Conservation (phyloP, 2,329 filamentous ascomycete genomes). For the Aureobasidium sp. region DNA sequence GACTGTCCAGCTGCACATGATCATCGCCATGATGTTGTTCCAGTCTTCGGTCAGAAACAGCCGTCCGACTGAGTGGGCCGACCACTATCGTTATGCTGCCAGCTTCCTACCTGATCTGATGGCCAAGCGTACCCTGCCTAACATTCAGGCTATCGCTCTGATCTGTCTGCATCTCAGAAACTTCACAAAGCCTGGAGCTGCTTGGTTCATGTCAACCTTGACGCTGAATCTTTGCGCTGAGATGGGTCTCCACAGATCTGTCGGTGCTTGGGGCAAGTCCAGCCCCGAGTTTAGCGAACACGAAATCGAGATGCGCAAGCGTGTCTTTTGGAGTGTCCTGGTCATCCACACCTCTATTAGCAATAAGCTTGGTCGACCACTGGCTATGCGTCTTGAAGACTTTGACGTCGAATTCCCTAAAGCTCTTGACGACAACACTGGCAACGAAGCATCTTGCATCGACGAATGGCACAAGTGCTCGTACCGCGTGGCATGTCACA, state of each 20-base stretch:
- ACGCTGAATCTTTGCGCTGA: constrained; percentile 64
- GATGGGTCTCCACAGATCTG: constrained; percentile 64
- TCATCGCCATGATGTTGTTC: constrained; percentile 69
- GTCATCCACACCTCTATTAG: constrained; percentile 58
- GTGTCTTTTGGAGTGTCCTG: constrained; percentile 67
- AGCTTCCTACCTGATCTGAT: constrained; percentile 59
- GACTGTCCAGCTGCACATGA: constrained; percentile 64
- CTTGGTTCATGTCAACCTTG: constrained; percentile 57
- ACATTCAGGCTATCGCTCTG: constrained; percentile 65
- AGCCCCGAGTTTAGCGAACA: constrained; percentile 45
- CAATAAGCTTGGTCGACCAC: constrained; percentile 67
- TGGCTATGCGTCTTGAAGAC: constrained; percentile 64
- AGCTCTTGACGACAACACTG: constrained; percentile 59
- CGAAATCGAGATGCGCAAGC: constrained; percentile 67
- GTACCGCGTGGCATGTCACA: constrained; percentile 57
- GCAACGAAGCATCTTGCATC: constrained; percentile 45
- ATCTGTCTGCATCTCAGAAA: constrained; percentile 64
- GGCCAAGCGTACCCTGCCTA: constrained; percentile 51
- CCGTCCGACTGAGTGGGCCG: constrained; percentile 59
- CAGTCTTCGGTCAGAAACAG: constrained; percentile 66
- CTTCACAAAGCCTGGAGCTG: constrained; percentile 71
- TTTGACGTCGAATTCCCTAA: constrained; percentile 72
- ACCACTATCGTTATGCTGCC: constrained; percentile 69
- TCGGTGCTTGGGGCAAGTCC: constrained; percentile 45
- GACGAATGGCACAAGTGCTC: constrained; percentile 48